Evolutionary conservation across 306 rosid genomes (phyloP), one percentile per base, ranked within the genome.

Genomic region (Comarum palustre): DNA sequence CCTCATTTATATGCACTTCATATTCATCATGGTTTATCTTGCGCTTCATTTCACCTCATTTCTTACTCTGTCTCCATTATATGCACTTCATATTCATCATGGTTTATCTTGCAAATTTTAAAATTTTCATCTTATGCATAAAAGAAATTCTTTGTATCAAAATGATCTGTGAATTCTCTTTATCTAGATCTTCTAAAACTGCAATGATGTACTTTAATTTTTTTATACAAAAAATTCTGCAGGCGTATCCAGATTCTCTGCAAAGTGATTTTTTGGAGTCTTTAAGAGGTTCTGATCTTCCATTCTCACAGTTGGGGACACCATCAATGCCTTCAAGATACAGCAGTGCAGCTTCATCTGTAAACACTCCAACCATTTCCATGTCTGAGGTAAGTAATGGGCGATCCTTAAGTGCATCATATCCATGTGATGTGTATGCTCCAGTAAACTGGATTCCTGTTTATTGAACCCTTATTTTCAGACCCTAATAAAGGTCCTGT

Each of bases 381-480:
- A 45, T 77, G 76, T 46, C 84, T 0, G 81, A 86, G 82, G 90
- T 86, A 81, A 80, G 74, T 34, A 48, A 69, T 67, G 46, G 63
- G 57, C 50, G 64, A 48, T 74, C 48, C 12, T 19, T 34, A 43
- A 76, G 25, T 55, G 52, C 38, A 27, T 74, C 22, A 50, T 32
- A 66, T 42, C 58, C 65, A 32, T 60, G 47, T 76, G 66, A 68
- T 71, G 6, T 78, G 27, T 66, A 9, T 19, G 4, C 36, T 71
- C 8, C 47, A 41, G 41, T n/a, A 52, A 34, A 51, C 12, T 17
- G 38, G 36, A 29, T 57, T 17, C 19, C 38, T n/a, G 61, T 4
- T 36, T 10, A 10, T 55, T 54, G 61, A 22, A 22, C 6, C 61
- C 61, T 22, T 52, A n/a, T n/a, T 25, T 57, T 57, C 3, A 15